Conservation (phyloP, 2,329 filamentous ascomycete genomes). For the Dendryphion nanum region DNA sequence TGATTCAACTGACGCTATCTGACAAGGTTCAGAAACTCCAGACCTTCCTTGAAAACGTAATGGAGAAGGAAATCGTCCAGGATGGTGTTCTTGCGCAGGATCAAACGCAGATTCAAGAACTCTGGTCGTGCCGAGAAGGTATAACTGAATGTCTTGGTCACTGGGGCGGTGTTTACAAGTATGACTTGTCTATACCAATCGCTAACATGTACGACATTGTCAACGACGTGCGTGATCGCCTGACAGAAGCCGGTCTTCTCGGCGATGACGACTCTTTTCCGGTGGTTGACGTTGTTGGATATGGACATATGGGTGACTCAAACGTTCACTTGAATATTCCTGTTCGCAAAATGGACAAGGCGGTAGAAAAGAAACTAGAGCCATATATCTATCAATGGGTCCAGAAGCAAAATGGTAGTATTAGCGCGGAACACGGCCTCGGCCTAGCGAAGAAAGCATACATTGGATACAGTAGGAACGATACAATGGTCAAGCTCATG, state of each 20-base stretch:
- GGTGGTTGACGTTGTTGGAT: slow-evolving; percentile 88
- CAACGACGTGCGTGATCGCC: slow-evolving; percentile 73
- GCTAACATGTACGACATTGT: slow-evolving; percentile 84
- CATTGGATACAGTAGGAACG: slow-evolving; percentile 87
- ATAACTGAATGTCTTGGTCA: slow-evolving; percentile 87
- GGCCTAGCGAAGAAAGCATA: slow-evolving; percentile 95
- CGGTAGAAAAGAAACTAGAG: slow-evolving; percentile 83
- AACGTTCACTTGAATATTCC: slow-evolving; percentile 94
- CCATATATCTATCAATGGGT: slow-evolving; percentile 99
- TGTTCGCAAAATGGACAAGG: slow-evolving; percentile 78
- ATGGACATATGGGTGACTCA: slow-evolving; percentile 96
- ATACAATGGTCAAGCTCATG: slow-evolving; percentile 87
- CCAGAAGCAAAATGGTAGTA: slow-evolving; percentile 79
- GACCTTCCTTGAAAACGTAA: slow-evolving; percentile 85
- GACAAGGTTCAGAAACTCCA: slow-evolving; percentile 68
- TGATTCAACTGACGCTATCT: neutral
- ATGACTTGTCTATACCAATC: slow-evolving; percentile 93
- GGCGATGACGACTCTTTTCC: slow-evolving; percentile 70
- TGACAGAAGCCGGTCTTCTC: slow-evolving; percentile 72
- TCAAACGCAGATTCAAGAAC: slow-evolving; percentile 78
- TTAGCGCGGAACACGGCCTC: slow-evolving; percentile 93
- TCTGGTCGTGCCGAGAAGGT: slow-evolving; percentile 93
- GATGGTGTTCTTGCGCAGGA: slow-evolving; percentile 93
- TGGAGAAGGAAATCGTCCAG: slow-evolving; percentile 79
- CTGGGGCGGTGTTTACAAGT: slow-evolving; percentile 96